Evolutionary conservation across 129 eudicot genomes (phyloP), one percentile per base, ranked within the genome.

Genomic region (Artemisia argyi): DNA sequence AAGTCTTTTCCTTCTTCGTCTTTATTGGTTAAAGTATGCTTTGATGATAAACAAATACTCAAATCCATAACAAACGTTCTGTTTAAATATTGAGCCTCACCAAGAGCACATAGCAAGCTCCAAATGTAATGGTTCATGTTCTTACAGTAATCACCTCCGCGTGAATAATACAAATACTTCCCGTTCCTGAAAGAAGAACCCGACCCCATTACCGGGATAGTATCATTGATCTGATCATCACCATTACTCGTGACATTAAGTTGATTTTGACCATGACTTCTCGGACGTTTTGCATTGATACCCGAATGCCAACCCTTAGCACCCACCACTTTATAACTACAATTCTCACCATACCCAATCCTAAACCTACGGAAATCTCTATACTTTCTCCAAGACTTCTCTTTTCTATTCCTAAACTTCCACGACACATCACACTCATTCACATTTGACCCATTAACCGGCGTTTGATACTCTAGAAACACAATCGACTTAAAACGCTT

Each of bases 241-340:
- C 84, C 87, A 53, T 46, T 86, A 51, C 77, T 68, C 24, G 86
- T 74, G 39, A 32, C 20, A 22, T 62, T 66, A 11, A 49, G 69
- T 82, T 84, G 58, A 42, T 2, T 39, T 39, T 39, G 46, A 7
- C 46, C 11, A 1, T 39, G 46, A 39, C 61, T 54, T 85, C 73
- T 26, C 47, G 92, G 90, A 22, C 86, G 88, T 65, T 89, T 87
- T 0, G 99, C 96, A 66, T 90, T 90, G 30, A 83, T 22, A 48
- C 99, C 99, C 0, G 99, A 95, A 78, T 90, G 97, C 97, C 97
- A 95, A 15, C 97, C 96, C 65, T 84, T 93, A 8, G 97, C 89
- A 15, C 77, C 75, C 0, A 83, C 67, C 66, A 95, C 99, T 83
- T 88, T 95, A 65, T 83, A 88, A 19, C 77, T 75, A 78, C 99